Percentiles rank a stretch among this genome's conserved stretches.
These are phyloP conservation scores for Dioscorea cayenensis DNA, from an alignment of 116 monocot genomes.

Conservation along the genomic window DNA sequence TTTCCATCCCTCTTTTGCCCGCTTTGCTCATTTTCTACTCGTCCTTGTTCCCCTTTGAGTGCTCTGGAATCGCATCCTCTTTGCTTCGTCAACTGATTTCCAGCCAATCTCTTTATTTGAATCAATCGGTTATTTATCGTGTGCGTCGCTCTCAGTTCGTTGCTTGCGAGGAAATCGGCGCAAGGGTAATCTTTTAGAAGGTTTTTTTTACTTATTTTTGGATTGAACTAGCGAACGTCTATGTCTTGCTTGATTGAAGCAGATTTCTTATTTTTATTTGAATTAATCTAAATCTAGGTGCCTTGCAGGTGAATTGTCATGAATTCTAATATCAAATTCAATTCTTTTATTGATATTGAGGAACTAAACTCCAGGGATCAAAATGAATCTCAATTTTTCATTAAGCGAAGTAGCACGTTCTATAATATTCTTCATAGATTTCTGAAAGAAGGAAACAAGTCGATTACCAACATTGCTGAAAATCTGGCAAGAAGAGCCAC, in stretches of 20 bases:
- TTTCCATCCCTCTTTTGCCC: not conserved
- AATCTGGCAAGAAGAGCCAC: conserved; percentile 4
- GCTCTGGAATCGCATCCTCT: too few species aligned
- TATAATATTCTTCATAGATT: not conserved
- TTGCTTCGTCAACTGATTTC: too few species aligned
- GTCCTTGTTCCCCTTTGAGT: too few species aligned
- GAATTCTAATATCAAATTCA: conserved; percentile 3
- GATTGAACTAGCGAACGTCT: too few species aligned
- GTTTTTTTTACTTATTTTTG: too few species aligned
- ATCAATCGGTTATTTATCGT: too few species aligned
- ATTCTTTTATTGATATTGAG: conserved; percentile 5
- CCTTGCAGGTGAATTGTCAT: not conserved
- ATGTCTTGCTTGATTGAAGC: too few species aligned
- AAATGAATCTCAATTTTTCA: not conserved
- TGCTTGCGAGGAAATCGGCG: too few species aligned
- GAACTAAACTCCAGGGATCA: conserved; percentile 2
- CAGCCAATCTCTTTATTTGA: too few species aligned
- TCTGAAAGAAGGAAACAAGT: conserved; percentile 5
- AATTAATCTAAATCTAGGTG: not conserved
- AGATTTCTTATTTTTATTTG: not conserved
- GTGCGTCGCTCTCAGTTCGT: too few species aligned
- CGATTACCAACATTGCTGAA: conserved; percentile 1
- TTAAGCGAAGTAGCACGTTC: not conserved
- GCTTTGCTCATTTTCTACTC: too few species aligned
- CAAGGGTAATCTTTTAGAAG: too few species aligned